Evolutionary conservation across 2,329 filamentous ascomycete genomes (phyloP).

Genomic region (Ambrosiella beaveri): DNA sequence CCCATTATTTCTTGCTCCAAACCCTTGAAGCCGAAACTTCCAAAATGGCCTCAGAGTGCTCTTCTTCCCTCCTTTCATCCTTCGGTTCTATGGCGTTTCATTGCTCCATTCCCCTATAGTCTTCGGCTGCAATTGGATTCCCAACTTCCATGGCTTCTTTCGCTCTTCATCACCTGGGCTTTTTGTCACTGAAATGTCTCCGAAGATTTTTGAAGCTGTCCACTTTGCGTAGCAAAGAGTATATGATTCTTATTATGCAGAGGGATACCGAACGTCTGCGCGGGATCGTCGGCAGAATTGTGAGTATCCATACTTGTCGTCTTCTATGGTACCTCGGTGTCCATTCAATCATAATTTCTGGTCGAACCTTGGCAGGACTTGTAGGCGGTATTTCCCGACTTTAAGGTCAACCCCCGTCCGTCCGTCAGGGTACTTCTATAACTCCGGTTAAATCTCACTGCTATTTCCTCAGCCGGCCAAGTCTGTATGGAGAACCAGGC

Average conservation of each 20-base stretch:
- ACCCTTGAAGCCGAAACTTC: neutral
- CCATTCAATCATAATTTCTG: no score
- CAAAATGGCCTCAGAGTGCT: neutral
- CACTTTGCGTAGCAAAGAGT: no score
- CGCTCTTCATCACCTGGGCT: constrained; percentile 6
- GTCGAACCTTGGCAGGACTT: neutral
- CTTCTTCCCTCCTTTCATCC: constrained; percentile 11
- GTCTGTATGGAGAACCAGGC: neutral
- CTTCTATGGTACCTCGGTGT: neutral
- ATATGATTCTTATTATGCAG: no score
- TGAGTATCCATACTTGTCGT: no score
- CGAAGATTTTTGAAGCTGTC: no score
- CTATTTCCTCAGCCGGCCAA: neutral
- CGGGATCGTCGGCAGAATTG: no score
- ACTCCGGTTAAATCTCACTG: neutral
- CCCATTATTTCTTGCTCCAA: neutral
- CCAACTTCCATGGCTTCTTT: neutral
- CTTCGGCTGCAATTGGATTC: neutral
- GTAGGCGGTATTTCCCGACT: constrained; percentile 4
- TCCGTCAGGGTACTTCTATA: neutral
- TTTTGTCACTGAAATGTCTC: no score
- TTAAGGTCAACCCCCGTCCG: neutral
- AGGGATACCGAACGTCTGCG: no score
- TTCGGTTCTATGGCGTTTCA: constrained; percentile 12
- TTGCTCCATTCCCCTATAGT: neutral